A percentile compares a stretch with the other conserved stretches of the same genome.
These are phyloP conservation scores for Linanthus parryae DNA, from an alignment of 148 eudicot genomes.

Conservation along the genomic window DNA sequence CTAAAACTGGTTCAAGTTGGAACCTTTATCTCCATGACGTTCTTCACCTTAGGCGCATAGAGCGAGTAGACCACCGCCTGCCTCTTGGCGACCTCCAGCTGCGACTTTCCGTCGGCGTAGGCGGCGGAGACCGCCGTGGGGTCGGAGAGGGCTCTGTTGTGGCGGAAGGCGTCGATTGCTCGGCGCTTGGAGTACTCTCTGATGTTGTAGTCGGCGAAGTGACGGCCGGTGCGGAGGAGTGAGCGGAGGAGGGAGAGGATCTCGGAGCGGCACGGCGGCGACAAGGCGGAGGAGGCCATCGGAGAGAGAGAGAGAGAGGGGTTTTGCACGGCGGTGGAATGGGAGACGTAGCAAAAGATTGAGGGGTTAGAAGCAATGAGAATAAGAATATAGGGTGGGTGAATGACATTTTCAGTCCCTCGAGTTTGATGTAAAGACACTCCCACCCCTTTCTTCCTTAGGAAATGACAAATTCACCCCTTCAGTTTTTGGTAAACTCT, in stretches of 20 bases:
- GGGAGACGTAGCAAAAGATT: too few species aligned
- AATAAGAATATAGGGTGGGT: too few species aligned
- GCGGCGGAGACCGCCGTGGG: slow-evolving; percentile 33
- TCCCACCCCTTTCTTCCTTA: too few species aligned
- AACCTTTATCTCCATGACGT: slow-evolving; percentile 74
- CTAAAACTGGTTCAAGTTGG: too few species aligned
- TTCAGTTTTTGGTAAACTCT: too few species aligned
- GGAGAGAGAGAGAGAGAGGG: too few species aligned
- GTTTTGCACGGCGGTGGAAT: too few species aligned
- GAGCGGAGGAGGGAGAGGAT: slow-evolving; percentile 50
- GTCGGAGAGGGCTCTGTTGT: slow-evolving; percentile 43
- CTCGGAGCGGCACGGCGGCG: slow-evolving; percentile 31
- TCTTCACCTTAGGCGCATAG: slow-evolving; percentile 47
- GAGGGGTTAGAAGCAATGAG: too few species aligned
- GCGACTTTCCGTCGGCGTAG: slow-evolving; percentile 52
- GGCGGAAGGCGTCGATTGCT: slow-evolving; percentile 50
- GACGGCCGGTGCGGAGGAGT: slow-evolving; percentile 45
- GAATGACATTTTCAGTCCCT: too few species aligned
- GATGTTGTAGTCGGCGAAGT: slow-evolving; percentile 65
- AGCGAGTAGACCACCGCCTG: slow-evolving; percentile 58
- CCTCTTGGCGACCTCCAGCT: slow-evolving; percentile 44
- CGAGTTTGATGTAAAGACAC: too few species aligned
- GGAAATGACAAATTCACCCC: too few species aligned
- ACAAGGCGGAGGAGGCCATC: slow-evolving; percentile 14
- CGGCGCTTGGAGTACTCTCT: slow-evolving; percentile 68